Percentiles rank a stretch among this genome's conserved stretches.
phyloP scores from a whole-genome alignment of 768 basidiomycete species.

The Termitomyces sp. region DNA sequence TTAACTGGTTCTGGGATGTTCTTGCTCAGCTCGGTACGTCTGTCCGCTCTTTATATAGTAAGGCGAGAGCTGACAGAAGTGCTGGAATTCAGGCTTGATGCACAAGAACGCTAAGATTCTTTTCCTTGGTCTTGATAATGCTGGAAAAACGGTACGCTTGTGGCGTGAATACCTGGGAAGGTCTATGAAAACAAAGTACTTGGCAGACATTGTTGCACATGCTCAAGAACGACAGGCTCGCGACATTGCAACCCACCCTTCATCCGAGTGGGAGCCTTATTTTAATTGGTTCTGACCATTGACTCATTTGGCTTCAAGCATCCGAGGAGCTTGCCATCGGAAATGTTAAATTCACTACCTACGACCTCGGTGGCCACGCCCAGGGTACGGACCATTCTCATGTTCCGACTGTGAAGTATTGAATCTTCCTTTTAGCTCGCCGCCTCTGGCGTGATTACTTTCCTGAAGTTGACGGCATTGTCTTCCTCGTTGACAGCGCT shows the following conservation, averaged over 20 bases:
- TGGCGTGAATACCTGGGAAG: not conserved
- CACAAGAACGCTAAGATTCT: slow-evolving; percentile 99
- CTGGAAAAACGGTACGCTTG: slow-evolving; percentile 88
- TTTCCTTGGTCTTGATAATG: slow-evolving; percentile 98
- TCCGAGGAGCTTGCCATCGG: slow-evolving; percentile 99
- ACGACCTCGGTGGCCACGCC: slow-evolving; percentile 96
- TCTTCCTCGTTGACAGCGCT: slow-evolving; percentile 96
- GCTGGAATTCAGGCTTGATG: slow-evolving; percentile 54
- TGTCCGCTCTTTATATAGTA: not conserved
- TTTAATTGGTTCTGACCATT: slow-evolving; percentile 10
- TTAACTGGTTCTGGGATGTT: slow-evolving; percentile 97
- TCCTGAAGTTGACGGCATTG: slow-evolving; percentile 98
- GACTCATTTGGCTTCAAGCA: slow-evolving; percentile 42
- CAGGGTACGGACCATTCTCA: slow-evolving; percentile 54
- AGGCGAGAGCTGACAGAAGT: not conserved
- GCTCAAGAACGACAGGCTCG: slow-evolving; percentile 98
- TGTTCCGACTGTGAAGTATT: not conserved
- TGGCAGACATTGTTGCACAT: slow-evolving; percentile 91
- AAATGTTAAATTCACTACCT: slow-evolving; percentile 98
- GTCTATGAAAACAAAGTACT: slow-evolving; percentile 1
- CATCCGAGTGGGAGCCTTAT: slow-evolving; percentile 77
- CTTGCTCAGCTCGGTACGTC: slow-evolving; percentile 85
- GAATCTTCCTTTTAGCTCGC: slow-evolving; percentile 50
- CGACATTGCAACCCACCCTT: slow-evolving; percentile 95
- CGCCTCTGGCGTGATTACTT: slow-evolving; percentile 99